Evolutionary conservation across 1,284 basidiomycete species (phyloP).

Genomic region (Malassezia restricta): DNA sequence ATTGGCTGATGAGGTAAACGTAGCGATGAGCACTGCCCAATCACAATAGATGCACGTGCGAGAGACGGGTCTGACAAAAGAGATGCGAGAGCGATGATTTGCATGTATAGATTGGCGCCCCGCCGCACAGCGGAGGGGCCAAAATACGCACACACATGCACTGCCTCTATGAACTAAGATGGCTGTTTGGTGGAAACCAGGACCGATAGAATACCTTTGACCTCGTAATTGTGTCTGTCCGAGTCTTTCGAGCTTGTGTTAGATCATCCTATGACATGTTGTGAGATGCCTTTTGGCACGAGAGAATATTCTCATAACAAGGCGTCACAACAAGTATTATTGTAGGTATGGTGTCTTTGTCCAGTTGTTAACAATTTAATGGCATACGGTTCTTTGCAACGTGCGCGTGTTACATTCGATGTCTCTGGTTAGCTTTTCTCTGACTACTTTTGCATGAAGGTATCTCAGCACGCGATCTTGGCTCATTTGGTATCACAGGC

Average conservation of each 20-base stretch:
- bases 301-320: neutral
- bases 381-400: neutral
- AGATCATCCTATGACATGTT: neutral
- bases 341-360: neutral
- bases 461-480: conserved; percentile 40
- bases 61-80: neutral
- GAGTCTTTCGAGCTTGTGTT: neutral
- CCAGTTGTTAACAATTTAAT: neutral
- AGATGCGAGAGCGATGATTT: neutral
- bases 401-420: neutral
- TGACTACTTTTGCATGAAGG: neutral
- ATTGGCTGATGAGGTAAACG: neutral
- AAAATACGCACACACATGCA: neutral
- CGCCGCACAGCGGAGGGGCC: neutral
- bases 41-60: neutral
- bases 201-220: neutral
- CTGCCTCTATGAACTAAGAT: neutral
- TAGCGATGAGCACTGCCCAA: neutral
- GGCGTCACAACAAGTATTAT: neutral
- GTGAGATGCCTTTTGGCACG: neutral
- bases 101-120: neutral
- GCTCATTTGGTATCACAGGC: conserved; percentile 96
- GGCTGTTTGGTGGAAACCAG: neutral
- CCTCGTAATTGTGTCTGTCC: neutral
- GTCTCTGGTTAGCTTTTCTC: neutral